Evolutionary conservation across 2,329 filamentous ascomycete species (phyloP), one percentile per base, ranked within the genome.

Genomic region (Colletotrichum australisinense): DNA sequence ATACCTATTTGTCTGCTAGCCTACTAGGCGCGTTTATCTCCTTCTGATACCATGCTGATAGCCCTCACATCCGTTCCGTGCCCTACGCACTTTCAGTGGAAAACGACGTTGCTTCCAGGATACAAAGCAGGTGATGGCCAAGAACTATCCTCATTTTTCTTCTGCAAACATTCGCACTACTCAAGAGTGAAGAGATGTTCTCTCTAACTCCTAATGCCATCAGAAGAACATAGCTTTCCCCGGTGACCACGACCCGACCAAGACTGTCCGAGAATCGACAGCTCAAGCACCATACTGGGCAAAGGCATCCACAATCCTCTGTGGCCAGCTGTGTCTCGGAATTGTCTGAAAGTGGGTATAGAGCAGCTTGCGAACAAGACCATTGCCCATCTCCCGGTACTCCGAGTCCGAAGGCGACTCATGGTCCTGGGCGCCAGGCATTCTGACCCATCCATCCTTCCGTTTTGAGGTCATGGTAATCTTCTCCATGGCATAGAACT

Each of bases 331-430:
- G 42, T 49, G 42, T 49, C 42, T 49, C 19, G 42, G 42, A 22
- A 49, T 49, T 2, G 19, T n/a, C 42, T 49, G 42, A 7, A 49
- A 49, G 19, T n/a, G 42, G 8, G 22, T 22, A 22, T n/a, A 9
- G 19, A 49, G 42, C 5, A n/a, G 19, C 7, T 49, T 19, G 42
- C 53, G 53, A 4, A 66, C 19, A 14, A 67, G 32, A 11, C 5
- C 38, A n/a, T 67, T 57, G 19, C 55, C 64, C 55, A 67, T 55
- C 9, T 67, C 38, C 3, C 64, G 64, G 22, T 60, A 67, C 38
- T 52, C 64, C 28, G 3, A 4, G 14, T 67, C 64, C 4, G 42
- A 35, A 16, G 55, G 55, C 11, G 64, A 67, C 38, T 24, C 7
- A n/a, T 32, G 64, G 16, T 38, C n/a, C 55, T 59, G n/a, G 26